Conservation (phyloP, 139 green algal species). For the Coelastrella sp. region DNA sequence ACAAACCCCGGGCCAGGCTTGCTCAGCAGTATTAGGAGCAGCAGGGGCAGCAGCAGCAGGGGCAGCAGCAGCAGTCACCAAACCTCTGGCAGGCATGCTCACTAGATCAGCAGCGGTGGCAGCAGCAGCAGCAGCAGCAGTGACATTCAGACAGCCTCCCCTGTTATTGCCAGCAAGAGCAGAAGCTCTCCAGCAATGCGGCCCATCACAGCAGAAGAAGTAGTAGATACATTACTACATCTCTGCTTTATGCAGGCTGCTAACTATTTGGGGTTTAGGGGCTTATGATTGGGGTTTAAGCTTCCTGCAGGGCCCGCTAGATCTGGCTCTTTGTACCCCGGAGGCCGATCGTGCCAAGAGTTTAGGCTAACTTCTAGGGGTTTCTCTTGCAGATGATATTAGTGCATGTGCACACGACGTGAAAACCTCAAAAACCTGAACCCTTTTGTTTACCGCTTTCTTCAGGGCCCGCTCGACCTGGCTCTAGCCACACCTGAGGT, state of each 20-base stretch:
- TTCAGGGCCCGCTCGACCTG: slow-evolving; percentile 41
- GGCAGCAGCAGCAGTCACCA: neutral
- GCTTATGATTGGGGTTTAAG: too few species aligned
- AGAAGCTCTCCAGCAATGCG: neutral
- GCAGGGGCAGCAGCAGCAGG: neutral
- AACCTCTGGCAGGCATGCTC: neutral
- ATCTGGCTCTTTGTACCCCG: neutral
- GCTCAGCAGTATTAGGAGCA: neutral
- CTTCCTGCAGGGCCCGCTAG: too few species aligned
- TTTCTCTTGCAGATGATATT: too few species aligned
- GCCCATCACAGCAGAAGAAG: too few species aligned
- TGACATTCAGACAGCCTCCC: slow-evolving; percentile 34
- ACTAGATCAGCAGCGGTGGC: neutral
- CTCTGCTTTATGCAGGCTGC: too few species aligned
- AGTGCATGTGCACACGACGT: too few species aligned
- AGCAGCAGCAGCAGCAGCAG: neutral
- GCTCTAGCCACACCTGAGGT: slow-evolving; percentile 52
- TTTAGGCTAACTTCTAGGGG: too few species aligned
- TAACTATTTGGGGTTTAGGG: too few species aligned
- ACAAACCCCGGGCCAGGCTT: neutral
- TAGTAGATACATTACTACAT: too few species aligned
- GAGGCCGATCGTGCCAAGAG: too few species aligned
- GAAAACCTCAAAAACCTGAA: too few species aligned
- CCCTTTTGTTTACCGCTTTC: neutral
- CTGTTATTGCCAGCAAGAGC: slow-evolving; percentile 17